Conservation (phyloP, 768 basidiomycete species). For the Paxillus involutus region DNA sequence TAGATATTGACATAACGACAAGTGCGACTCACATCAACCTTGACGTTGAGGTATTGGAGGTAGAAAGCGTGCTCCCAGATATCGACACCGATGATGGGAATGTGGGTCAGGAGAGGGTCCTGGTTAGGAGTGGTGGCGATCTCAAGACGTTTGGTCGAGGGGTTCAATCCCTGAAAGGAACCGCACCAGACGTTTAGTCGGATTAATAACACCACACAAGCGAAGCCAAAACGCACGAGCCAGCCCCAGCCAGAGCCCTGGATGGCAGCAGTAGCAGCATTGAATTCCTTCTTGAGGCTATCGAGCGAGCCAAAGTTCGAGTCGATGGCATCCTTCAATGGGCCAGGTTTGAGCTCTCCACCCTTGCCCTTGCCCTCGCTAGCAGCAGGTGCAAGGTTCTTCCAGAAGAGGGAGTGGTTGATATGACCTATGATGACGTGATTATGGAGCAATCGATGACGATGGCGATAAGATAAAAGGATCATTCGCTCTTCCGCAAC, state of each 20-base stretch:
- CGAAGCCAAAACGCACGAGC: slow-evolving; percentile 60
- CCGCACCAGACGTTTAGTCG: background rate
- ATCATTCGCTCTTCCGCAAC: background rate
- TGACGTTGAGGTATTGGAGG: slow-evolving; percentile 95
- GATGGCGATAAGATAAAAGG: slow-evolving; percentile 13
- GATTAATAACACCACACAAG: background rate
- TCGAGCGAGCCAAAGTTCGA: slow-evolving; percentile 70
- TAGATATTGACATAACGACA: background rate
- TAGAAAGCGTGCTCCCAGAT: slow-evolving; percentile 98
- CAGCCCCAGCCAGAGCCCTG: slow-evolving; percentile 98
- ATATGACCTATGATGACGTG: slow-evolving; percentile 61
- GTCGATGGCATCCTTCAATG: slow-evolving; percentile 65
- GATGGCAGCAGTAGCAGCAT: slow-evolving; percentile 78
- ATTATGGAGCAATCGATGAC: slow-evolving; percentile 10
- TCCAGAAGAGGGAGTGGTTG: slow-evolving; percentile 97
- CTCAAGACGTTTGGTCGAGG: slow-evolving; percentile 69
- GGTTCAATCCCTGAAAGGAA: slow-evolving; percentile 62
- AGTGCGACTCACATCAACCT: slow-evolving; percentile 71
- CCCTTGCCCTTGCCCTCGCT: slow-evolving; percentile 56
- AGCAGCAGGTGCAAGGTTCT: slow-evolving; percentile 75
- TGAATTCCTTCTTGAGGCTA: slow-evolving; percentile 75
- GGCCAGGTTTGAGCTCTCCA: slow-evolving; percentile 58
- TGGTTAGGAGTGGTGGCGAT: slow-evolving; percentile 93
- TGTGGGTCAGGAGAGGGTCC: slow-evolving; percentile 78
- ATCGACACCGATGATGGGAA: slow-evolving; percentile 89